A percentile compares a stretch with the other conserved stretches of the same genome.
Evolutionary conservation across 257 asterid species (phyloP).

Genomic region (Lantana camara): DNA sequence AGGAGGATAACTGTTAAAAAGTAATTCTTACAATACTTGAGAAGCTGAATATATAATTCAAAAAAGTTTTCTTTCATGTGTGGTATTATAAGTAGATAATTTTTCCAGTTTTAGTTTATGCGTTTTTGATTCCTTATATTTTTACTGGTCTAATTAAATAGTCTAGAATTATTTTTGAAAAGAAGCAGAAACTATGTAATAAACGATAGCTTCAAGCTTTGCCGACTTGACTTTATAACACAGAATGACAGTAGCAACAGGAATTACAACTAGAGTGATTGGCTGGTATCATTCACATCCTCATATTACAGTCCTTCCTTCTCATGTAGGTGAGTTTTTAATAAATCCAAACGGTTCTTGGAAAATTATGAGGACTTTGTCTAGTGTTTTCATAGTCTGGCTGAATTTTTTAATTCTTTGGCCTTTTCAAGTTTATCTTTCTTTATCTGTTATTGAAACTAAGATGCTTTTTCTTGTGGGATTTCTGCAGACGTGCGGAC

Average conservation of each 20-base stretch:
- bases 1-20: not conserved
- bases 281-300: slow-evolving; percentile 99
- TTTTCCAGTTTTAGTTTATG: not conserved
- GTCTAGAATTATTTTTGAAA: not conserved
- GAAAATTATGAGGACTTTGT: not conserved
- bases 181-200: slow-evolving; percentile 5
- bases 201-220: slow-evolving; percentile 24
- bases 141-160: slow-evolving; percentile 1
- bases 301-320: slow-evolving; percentile 97
- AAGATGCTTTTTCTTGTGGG: slow-evolving; percentile 23
- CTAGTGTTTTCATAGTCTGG: not conserved
- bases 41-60: not conserved
- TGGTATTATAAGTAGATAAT: not conserved
- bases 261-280: slow-evolving; percentile 91
- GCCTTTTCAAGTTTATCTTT: too few species aligned
- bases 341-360: not conserved
- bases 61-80: not conserved
- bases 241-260: slow-evolving; percentile 85
- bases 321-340: slow-evolving; percentile 88
- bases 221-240: slow-evolving; percentile 69
- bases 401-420: not conserved
- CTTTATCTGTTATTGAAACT: not conserved
- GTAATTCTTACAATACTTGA: not conserved
- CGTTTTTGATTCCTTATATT: not conserved
- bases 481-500: slow-evolving; percentile 85